Conservation (phyloP, 208 protist genomes). For the Trichomonas tenax region DNA sequence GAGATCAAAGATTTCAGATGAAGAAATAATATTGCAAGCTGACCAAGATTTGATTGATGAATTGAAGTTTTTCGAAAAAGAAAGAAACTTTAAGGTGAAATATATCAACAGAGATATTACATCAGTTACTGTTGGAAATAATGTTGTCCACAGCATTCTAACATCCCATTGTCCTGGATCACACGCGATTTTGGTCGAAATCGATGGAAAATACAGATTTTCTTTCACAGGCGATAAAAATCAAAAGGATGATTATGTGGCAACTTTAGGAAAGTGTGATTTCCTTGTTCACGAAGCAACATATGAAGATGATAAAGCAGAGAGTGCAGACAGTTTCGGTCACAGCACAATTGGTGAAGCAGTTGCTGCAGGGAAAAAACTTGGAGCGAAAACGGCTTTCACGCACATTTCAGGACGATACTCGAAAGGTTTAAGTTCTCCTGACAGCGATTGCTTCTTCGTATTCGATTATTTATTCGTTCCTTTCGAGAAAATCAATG, state of each 20-base stretch:
- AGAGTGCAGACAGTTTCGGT: not conserved
- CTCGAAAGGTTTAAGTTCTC: not conserved
- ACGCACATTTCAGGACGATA: not conserved
- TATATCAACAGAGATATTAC: not conserved
- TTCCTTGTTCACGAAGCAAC: not conserved
- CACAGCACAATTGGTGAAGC: not conserved
- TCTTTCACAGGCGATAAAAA: not conserved
- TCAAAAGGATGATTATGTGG: not conserved
- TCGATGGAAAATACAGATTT: not conserved
- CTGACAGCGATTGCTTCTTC: not conserved
- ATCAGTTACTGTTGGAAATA: not conserved
- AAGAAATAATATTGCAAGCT: not conserved
- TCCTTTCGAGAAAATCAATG: not conserved
- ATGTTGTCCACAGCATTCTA: not conserved
- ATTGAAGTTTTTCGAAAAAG: not conserved
- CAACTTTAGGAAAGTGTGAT: not conserved
- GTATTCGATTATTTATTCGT: not conserved
- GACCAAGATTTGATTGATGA: not conserved
- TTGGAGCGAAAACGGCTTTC: not conserved
- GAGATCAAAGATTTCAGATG: not conserved
- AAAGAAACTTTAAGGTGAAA: not conserved
- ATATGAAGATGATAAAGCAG: not conserved
- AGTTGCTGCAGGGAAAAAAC: not conserved
- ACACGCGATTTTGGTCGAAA: not conserved
- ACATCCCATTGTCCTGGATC: not conserved